phyloP scores from a whole-genome alignment of 2,329 filamentous ascomycete genomes.

The Capronia epimyces region DNA sequence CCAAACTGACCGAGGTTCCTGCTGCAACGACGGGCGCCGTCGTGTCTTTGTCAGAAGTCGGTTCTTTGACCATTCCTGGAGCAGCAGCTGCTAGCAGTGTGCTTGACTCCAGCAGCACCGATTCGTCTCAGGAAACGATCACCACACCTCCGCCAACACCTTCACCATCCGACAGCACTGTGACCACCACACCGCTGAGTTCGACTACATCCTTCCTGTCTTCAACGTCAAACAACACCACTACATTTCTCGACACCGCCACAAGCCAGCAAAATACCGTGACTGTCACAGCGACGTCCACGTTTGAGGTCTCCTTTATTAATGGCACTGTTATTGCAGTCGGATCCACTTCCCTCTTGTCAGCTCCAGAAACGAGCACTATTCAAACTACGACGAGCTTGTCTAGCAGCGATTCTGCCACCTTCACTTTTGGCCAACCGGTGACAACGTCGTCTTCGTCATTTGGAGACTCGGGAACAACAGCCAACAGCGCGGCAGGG shows the following conservation, averaged over 20 bases:
- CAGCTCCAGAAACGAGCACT: slow-evolving; percentile 4
- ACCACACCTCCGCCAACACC: slow-evolving; percentile 11
- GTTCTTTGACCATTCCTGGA: slow-evolving; percentile 21
- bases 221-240: slow-evolving; percentile 5
- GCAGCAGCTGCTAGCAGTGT: slow-evolving; percentile 3
- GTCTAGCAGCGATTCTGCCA: slow-evolving; percentile 3
- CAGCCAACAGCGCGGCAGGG: neutral
- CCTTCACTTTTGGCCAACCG: slow-evolving; percentile 18
- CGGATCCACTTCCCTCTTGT: neutral
- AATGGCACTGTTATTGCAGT: slow-evolving; percentile 23
- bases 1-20: slow-evolving; percentile 21
- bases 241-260: slow-evolving; percentile 1
- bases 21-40: slow-evolving; percentile 19
- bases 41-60: slow-evolving; percentile 22
- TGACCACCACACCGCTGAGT: slow-evolving; percentile 10
- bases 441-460: slow-evolving; percentile 9
- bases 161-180: neutral
- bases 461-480: neutral
- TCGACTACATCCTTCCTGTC: slow-evolving; percentile 3
- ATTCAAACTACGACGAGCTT: neutral
- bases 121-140: slow-evolving; percentile 15
- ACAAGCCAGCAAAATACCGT: slow-evolving; percentile 10
- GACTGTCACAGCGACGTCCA: slow-evolving; percentile 26
- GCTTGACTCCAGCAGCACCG: neutral
- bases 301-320: slow-evolving; percentile 21